Conservation (phyloP, 768 basidiomycete genomes). For the Phaeolepiota aurea region DNA sequence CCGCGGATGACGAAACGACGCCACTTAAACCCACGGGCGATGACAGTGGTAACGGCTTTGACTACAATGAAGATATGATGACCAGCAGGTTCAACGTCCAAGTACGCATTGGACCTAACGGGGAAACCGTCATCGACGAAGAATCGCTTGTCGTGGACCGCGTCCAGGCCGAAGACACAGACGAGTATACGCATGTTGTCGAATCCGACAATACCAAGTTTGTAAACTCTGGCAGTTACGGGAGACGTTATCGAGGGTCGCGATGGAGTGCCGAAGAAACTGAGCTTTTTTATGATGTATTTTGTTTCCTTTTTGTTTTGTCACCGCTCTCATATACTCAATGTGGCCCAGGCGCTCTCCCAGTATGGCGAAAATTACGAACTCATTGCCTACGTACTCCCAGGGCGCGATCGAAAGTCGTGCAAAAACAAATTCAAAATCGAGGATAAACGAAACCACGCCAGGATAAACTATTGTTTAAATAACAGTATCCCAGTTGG, state of each 20-base stretch:
- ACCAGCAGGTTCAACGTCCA: constrained; percentile 77
- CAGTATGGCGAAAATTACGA: constrained; percentile 94
- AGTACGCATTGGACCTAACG: constrained; percentile 80
- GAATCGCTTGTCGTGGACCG: constrained; percentile 78
- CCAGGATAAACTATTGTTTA: constrained; percentile 70
- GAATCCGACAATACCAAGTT: constrained; percentile 82
- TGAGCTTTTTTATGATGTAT: constrained; percentile 77
- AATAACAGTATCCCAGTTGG: constrained; percentile 71
- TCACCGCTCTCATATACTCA: constrained; percentile 9
- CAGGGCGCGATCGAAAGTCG: constrained; percentile 78
- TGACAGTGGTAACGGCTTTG: constrained; percentile 53
- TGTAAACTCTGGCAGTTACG: constrained; percentile 76
- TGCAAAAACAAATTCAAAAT: constrained; percentile 92
- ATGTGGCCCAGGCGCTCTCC: constrained; percentile 57
- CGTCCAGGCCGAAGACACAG: constrained; percentile 56
- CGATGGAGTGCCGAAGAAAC: constrained; percentile 91
- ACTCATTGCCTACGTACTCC: constrained; percentile 78
- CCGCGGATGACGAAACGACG: constrained; percentile 11
- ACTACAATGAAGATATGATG: constrained; percentile 57
- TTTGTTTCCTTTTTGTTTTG: neutral
- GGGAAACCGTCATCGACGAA: constrained; percentile 83
- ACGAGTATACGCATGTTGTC: constrained; percentile 68
- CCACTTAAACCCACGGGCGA: constrained; percentile 21
- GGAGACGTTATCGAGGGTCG: constrained; percentile 71
- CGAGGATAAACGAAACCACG: constrained; percentile 76